These are phyloP conservation scores for Boletus rufocinnamomeus DNA, from an alignment of 768 basidiomycete genomes.

Conservation along the genomic window DNA sequence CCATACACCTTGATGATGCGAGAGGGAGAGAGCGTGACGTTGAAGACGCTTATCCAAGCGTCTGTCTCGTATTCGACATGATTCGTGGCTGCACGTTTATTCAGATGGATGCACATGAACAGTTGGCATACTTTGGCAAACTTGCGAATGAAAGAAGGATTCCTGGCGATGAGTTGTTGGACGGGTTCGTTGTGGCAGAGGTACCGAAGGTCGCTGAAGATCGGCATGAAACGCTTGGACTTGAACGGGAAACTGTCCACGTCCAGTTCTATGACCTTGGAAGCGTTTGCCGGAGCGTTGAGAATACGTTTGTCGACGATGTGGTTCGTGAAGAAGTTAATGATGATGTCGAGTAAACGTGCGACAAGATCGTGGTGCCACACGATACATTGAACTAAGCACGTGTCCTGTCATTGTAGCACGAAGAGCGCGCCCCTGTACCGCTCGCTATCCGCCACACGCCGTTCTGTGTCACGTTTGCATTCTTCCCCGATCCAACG, in stretches of 20 bases:
- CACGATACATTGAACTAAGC: constrained; percentile 50
- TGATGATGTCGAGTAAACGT: constrained; percentile 79
- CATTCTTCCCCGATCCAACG: constrained; percentile 63
- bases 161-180: constrained; percentile 72
- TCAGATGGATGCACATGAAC: constrained; percentile 93
- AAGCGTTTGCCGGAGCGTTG: constrained; percentile 21
- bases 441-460: constrained; percentile 92
- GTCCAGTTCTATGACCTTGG: constrained; percentile 50
- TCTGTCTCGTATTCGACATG: constrained; percentile 98
- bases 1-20: constrained; percentile 90
- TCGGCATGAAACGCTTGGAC: constrained; percentile 93
- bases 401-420: constrained; percentile 46
- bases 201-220: constrained; percentile 89
- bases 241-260: constrained; percentile 88
- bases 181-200: constrained; percentile 81
- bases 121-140: constrained; percentile 80
- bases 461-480: constrained; percentile 92
- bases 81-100: constrained; percentile 75
- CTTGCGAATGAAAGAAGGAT: constrained; percentile 64
- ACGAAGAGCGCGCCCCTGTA: constrained; percentile 86
- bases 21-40: constrained; percentile 87
- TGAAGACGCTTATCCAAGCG: constrained; percentile 95
- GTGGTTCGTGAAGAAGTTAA: constrained; percentile 92
- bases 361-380: constrained; percentile 71
- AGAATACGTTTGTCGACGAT: constrained; percentile 71